Evolutionary conservation across 495 filamentous ascomycete species (phyloP), one percentile per base, ranked within the genome.

Genomic region (Aspergillus incahuasiensis): DNA sequence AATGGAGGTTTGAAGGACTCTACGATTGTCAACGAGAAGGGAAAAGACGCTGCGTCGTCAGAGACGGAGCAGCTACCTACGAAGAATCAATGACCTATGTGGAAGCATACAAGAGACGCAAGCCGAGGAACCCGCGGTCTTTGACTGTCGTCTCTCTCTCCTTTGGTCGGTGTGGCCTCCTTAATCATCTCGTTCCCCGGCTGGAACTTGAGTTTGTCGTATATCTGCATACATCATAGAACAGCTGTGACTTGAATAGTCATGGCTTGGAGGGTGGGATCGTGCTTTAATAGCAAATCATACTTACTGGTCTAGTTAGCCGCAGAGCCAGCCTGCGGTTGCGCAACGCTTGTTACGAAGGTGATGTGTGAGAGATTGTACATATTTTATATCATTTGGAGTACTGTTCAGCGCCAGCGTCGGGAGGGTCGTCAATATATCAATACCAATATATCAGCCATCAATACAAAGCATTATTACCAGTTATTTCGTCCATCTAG

Each of bases 341-440:
- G 34, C 32, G 38, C 49, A 43, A 52, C 35, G 49, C 49, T 52
- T 50, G 48, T 50, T 52, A 52, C 49, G 52, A 38, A 42, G 47
- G 16, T 54, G 52, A 54, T 38, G 42, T 47, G 52, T 24, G 51
- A 45, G 30, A 45, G 49, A 20, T 52, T 54, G 52, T 54, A 54
- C 42, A 54, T 54, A 54, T 43, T 50, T 50, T 21, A 40, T 40
- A 42, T 42, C 46, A 25, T 49, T 50, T 50, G 48, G 54, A 56
- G 46, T 56, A 56, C 34, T 56, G 34, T 56, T 56, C 46, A 56
- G 54, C 54, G 54, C 34, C 54, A 56, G 54, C 54, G 46, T 56
- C 54, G 54, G 54, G 38, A 48, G 25, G 28, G 39, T 52, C 49
- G 40, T 52, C 49, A 32, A 50, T 32, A 50, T 50, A 50, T 25